These are phyloP conservation scores for Jatropha multifida DNA, from an alignment of 441 rosid genomes.

Conservation along the genomic window DNA sequence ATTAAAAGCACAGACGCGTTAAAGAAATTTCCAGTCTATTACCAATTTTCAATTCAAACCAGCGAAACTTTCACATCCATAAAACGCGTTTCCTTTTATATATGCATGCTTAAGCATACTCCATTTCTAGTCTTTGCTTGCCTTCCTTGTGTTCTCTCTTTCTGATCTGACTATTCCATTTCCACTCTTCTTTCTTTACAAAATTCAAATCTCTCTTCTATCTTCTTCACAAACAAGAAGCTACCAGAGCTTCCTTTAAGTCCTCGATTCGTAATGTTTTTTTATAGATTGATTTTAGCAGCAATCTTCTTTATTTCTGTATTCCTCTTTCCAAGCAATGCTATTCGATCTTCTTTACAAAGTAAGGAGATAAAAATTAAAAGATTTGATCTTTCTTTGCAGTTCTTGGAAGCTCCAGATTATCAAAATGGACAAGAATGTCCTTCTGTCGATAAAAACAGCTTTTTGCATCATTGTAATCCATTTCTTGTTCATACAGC, in stretches of 20 bases:
- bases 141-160: neutral
- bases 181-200: too few species aligned
- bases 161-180: too few species aligned
- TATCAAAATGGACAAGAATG: slow-evolving; percentile 52
- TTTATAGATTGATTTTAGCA: slow-evolving; percentile 17
- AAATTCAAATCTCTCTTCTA: too few species aligned
- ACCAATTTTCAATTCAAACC: neutral
- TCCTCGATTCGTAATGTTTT: slow-evolving; percentile 20
- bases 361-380: neutral
- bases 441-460: slow-evolving; percentile 24
- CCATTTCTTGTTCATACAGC: slow-evolving; percentile 54
- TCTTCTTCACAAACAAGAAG: too few species aligned
- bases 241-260: too few species aligned
- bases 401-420: slow-evolving; percentile 57
- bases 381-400: slow-evolving; percentile 19
- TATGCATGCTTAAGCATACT: too few species aligned
- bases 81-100: neutral
- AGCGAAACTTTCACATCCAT: neutral
- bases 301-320: slow-evolving; percentile 20
- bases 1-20: neutral
- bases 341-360: slow-evolving; percentile 29
- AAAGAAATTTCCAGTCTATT: neutral
- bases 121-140: too few species aligned
- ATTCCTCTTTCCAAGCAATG: slow-evolving; percentile 27
- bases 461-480: slow-evolving; percentile 31